Evolutionary conservation across 805 yeast genomes (phyloP).

Genomic region (Metschnikowia orientalis): DNA sequence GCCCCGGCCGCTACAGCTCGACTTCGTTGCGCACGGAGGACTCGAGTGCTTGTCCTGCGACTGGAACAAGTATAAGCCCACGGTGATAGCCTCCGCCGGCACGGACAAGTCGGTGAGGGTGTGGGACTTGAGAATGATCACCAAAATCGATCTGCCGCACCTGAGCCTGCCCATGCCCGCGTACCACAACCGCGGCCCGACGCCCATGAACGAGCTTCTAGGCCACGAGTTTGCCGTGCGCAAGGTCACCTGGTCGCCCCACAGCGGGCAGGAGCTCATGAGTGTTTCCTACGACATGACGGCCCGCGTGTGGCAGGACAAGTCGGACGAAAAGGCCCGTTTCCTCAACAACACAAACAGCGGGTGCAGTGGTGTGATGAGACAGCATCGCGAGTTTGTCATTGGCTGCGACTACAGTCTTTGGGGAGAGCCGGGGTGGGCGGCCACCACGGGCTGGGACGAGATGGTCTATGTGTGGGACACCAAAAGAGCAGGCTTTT

Average conservation of each 20-base stretch:
- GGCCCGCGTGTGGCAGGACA: slow-evolving; percentile 78
- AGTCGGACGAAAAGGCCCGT: slow-evolving; percentile 53
- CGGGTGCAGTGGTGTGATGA: slow-evolving; percentile 57
- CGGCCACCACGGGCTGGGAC: slow-evolving; percentile 94
- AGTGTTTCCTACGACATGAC: slow-evolving; percentile 92
- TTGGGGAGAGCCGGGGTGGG: slow-evolving; percentile 97
- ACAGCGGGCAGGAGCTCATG: slow-evolving; percentile 61
- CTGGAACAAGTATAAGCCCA: slow-evolving; percentile 84
- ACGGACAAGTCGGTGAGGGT: slow-evolving; percentile 79
- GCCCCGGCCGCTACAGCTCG: slow-evolving; percentile 55
- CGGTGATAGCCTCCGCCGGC: slow-evolving; percentile 83
- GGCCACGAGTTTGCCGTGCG: slow-evolving; percentile 92
- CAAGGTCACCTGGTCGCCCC: slow-evolving; percentile 86
- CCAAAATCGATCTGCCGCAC: slow-evolving; percentile 30
- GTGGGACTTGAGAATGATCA: slow-evolving; percentile 83
- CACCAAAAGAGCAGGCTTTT: slow-evolving; percentile 47
- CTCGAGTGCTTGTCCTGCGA: slow-evolving; percentile 78
- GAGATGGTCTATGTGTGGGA: slow-evolving; percentile 92
- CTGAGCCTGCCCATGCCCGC: slow-evolving; percentile 36
- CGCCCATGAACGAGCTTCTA: slow-evolving; percentile 69
- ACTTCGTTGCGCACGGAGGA: slow-evolving; percentile 71
- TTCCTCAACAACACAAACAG: slow-evolving; percentile 38
- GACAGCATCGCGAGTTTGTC: slow-evolving; percentile 79
- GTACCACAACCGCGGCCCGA: slow-evolving; percentile 48
- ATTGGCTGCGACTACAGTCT: slow-evolving; percentile 92